Evolutionary conservation across 495 filamentous ascomycete species (phyloP).

Genomic region (Hypoxylon intermedium): DNA sequence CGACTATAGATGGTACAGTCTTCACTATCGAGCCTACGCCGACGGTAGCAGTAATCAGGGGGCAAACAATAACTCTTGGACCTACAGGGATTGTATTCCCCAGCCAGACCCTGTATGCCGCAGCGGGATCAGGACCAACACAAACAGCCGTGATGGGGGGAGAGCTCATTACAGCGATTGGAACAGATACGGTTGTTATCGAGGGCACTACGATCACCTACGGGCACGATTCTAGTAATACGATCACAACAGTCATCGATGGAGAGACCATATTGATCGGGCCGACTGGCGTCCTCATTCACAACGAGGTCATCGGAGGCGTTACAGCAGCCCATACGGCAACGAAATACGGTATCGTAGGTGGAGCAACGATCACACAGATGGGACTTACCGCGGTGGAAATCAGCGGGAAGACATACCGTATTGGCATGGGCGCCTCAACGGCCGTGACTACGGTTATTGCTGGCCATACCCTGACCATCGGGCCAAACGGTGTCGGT

Average conservation of each 20-base stretch:
- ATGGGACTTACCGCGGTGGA: constrained; percentile 59
- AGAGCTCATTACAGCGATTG: constrained; percentile 55
- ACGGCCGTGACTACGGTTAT: constrained; percentile 49
- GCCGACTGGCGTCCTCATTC: constrained; percentile 52
- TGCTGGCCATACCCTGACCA: constrained; percentile 52
- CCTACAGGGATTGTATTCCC: constrained; percentile 49
- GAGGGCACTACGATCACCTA: constrained; percentile 53
- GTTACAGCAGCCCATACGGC: constrained; percentile 36
- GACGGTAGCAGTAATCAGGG: constrained; percentile 46
- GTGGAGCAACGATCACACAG: constrained; percentile 57
- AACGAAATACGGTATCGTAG: constrained; percentile 53
- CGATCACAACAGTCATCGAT: constrained; percentile 48
- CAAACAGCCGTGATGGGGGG: constrained; percentile 55
- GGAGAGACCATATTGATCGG: constrained; percentile 56
- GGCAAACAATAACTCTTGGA: constrained; percentile 57
- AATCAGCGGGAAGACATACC: constrained; percentile 54
- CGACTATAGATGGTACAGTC: constrained; percentile 55
- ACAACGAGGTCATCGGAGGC: constrained; percentile 53
- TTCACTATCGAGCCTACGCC: constrained; percentile 48
- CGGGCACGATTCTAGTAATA: constrained; percentile 38
- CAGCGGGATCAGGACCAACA: constrained; percentile 43
- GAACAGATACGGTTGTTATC: constrained; percentile 52
- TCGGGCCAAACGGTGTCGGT: constrained; percentile 51
- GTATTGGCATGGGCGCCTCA: constrained; percentile 46
- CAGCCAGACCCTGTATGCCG: constrained; percentile 46